Percentiles rank a stretch among this genome's conserved stretches.
phyloP scores from a whole-genome alignment of 257 asterid species.

The Solanum virginianum region DNA sequence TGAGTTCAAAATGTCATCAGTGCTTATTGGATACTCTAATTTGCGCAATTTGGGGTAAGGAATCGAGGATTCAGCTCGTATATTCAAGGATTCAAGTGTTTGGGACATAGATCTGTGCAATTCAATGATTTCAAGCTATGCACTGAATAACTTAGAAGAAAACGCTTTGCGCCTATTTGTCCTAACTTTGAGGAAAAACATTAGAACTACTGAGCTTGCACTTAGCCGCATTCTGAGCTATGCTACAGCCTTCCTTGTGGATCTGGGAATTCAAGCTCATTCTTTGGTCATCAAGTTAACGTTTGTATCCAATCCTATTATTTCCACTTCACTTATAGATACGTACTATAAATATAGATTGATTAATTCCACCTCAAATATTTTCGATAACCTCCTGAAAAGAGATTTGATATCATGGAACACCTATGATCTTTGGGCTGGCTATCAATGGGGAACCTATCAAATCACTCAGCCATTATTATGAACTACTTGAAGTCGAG shows the following conservation, averaged over 20 bases:
- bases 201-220: too few relatives aligned
- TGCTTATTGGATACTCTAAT: conserved; percentile 40
- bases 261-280: too few relatives aligned
- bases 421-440: conserved; percentile 40
- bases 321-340: conserved; percentile 46
- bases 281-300: conserved; percentile 51
- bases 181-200: too few relatives aligned
- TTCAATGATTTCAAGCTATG: conserved; percentile 59
- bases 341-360: conserved; percentile 41
- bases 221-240: too few relatives aligned
- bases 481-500: conserved; percentile 32
- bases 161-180: too few relatives aligned
- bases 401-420: conserved; percentile 65
- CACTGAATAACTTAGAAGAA: too few relatives aligned
- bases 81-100: conserved; percentile 25
- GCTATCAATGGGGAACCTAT: too few relatives aligned
- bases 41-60: conserved; percentile 49
- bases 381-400: conserved; percentile 17
- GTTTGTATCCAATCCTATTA: conserved; percentile 35
- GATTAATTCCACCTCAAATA: conserved; percentile 27
- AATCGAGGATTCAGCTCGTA: conserved; percentile 27
- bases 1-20: conserved; percentile 36
- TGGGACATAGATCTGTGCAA: conserved; percentile 39
- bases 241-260: too few relatives aligned
- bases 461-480: conserved; percentile 34